Evolutionary conservation across 805 yeast species (phyloP), one percentile per base, ranked within the genome.

Genomic region (Candida xyloterini): DNA sequence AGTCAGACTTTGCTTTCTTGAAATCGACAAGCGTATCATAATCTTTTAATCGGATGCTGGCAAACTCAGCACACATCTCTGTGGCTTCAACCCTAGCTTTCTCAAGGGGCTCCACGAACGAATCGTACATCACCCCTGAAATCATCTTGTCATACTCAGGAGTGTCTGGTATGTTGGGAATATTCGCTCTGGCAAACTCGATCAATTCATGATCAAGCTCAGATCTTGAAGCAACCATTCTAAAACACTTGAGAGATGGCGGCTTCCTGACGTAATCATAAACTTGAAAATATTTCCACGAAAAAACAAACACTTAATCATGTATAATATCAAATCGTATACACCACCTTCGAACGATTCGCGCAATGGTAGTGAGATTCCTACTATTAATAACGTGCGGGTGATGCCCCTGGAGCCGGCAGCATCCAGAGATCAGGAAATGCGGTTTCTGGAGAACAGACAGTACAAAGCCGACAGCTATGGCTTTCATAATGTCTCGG

Each of bases 101-200:
- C 73, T 16, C 56, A 32, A 7, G 67, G 65, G 40, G 41, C 22
- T 52, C 51, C 20, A 31, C 54, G 56, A 54, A 57, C 50, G 49
- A 63, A 59, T 42, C 39, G 20, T 49, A 79, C 2, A 68, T 66
- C 51, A 67, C 55, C 1, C 80, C 72, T 43, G 73, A 66, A 45
- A 79, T 72, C 83, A 79, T 77, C 46, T 64, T 66, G 48, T 75
- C 76, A 55, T 78, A 79, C 35, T 74, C 74, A 3, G 53, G 63
- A 13, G 45, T 44, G 10, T 44, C 27, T 1, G 68, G 57, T 24
- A 51, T 35, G 5, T 39, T 29, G 2, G 33, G 35, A 11, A 52
- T 26, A 23, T 47, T 51, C 10, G 44, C 45, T 27, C 52, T 46
- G 6, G 57, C 60, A 30, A 21, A 55, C 33, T 39, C 29, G 27